phyloP scores from a whole-genome alignment of 2,329 filamentous ascomycete genomes.

The Monosporascus sp. region DNA sequence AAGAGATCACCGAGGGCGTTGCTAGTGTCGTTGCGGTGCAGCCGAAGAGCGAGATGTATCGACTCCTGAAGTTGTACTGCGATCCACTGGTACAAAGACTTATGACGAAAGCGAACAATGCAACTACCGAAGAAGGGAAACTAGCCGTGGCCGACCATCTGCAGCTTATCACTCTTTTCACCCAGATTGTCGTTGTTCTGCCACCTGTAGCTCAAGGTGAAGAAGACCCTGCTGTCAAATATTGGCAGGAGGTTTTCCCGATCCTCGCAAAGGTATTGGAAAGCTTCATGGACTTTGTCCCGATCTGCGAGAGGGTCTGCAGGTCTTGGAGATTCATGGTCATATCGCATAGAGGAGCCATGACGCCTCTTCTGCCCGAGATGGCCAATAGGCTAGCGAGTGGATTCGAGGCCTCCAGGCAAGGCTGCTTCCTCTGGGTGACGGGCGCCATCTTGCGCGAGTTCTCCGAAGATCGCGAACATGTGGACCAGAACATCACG shows the following conservation, averaged over 20 bases:
- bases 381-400: slow-evolving; percentile 84
- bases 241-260: slow-evolving; percentile 91
- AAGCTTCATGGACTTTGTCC: slow-evolving; percentile 77
- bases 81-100: slow-evolving; percentile 82
- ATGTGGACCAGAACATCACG: slow-evolving; percentile 74
- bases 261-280: slow-evolving; percentile 81
- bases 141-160: slow-evolving; percentile 87
- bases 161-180: slow-evolving; percentile 85
- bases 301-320: slow-evolving; percentile 89
- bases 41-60: slow-evolving; percentile 72
- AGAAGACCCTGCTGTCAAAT: slow-evolving; percentile 87
- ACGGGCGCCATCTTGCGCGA: slow-evolving; percentile 92
- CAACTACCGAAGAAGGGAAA: slow-evolving; percentile 76
- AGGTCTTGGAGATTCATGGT: slow-evolving; percentile 97
- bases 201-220: slow-evolving; percentile 68
- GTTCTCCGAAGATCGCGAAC: slow-evolving; percentile 85
- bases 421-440: slow-evolving; percentile 98
- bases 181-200: slow-evolving; percentile 61
- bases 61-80: slow-evolving; percentile 84
- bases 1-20: slow-evolving; percentile 94
- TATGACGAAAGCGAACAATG: slow-evolving; percentile 81
- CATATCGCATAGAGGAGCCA: slow-evolving; percentile 86
- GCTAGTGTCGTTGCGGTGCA: slow-evolving; percentile 87
- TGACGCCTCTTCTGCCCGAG: slow-evolving; percentile 74
- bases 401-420: slow-evolving; percentile 78